Evolutionary conservation across 2,329 filamentous ascomycete genomes (phyloP).

Genomic region (Fusarium tanahbumbuense): DNA sequence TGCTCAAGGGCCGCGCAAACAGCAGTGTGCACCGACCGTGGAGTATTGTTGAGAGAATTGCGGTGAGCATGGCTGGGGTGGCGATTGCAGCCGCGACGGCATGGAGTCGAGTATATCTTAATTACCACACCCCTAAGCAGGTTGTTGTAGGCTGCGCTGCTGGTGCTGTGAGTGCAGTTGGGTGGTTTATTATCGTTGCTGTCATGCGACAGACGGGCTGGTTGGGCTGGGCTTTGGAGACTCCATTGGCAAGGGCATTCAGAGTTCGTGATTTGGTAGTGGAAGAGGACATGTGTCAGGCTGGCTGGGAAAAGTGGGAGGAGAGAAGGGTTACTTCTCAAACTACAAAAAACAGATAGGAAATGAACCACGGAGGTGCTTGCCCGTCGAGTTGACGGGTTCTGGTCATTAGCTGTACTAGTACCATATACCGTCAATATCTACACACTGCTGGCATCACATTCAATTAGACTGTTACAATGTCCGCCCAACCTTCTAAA

Average conservation of each 20-base stretch:
- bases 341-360: constrained; percentile 44
- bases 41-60: constrained; percentile 69
- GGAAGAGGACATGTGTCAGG: constrained; percentile 88
- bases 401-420: not conserved
- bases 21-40: constrained; percentile 59
- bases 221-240: constrained; percentile 78
- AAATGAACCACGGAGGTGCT: not conserved
- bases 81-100: constrained; percentile 76
- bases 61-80: constrained; percentile 66
- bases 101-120: constrained; percentile 87
- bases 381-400: not conserved
- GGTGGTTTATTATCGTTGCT: constrained; percentile 83
- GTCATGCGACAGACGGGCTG: constrained; percentile 73
- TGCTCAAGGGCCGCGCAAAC: constrained; percentile 5
- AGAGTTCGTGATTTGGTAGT: constrained; percentile 86
- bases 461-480: not conserved
- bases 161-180: constrained; percentile 75
- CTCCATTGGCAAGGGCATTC: constrained; percentile 71
- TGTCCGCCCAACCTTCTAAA: constrained; percentile 10
- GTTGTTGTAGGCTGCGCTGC: constrained; percentile 83
- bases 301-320: constrained; percentile 95
- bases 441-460: not conserved
- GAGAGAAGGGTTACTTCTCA: constrained; percentile 54
- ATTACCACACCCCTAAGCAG: constrained; percentile 90
- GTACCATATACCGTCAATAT: not conserved